Conservation (phyloP, 1,284 basidiomycete species). For the Agaricales sp. region DNA sequence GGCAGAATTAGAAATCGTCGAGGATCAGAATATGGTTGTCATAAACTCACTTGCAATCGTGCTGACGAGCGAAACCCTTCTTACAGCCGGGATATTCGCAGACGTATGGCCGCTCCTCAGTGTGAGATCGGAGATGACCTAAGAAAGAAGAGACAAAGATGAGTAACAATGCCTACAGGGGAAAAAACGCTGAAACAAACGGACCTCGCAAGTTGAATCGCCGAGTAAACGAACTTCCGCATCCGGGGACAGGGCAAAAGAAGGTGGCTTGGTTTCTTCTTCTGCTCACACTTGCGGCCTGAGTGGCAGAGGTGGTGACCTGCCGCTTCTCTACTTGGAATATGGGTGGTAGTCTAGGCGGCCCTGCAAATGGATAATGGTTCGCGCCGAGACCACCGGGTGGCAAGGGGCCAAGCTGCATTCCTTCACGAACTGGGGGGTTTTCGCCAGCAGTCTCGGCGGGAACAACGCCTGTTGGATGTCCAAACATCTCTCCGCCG, state of each 20-base stretch:
- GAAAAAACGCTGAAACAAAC: slow-evolving; percentile 13
- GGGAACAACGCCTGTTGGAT: slow-evolving; percentile 23
- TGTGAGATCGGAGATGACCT: slow-evolving; percentile 95
- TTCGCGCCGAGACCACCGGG: slow-evolving; percentile 32
- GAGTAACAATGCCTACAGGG: slow-evolving; percentile 9
- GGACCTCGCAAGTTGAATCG: slow-evolving; percentile 75
- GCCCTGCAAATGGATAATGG: slow-evolving; percentile 44
- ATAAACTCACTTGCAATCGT: slow-evolving; percentile 83
- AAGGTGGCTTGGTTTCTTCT: slow-evolving; percentile 87
- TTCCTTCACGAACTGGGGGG: slow-evolving; percentile 12
- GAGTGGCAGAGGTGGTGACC: slow-evolving; percentile 92
- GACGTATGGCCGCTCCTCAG: slow-evolving; percentile 88
- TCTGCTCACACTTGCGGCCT: slow-evolving; percentile 83
- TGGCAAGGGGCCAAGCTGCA: slow-evolving; percentile 11
- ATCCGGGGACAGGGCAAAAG: slow-evolving; percentile 89
- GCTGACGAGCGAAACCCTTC: slow-evolving; percentile 90
- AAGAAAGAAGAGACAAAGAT: slow-evolving; percentile 19
- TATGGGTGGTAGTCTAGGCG: slow-evolving; percentile 70
- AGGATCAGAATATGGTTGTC: slow-evolving; percentile 1
- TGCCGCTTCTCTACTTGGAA: slow-evolving; percentile 84
- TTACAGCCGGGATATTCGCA: slow-evolving; percentile 91
- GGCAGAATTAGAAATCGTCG: slow-evolving; percentile 7
- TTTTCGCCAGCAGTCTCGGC: slow-evolving; percentile 18
- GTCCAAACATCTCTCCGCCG: slow-evolving; percentile 36
- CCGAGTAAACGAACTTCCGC: slow-evolving; percentile 89